These are phyloP conservation scores for Trifolium repens DNA, from an alignment of 306 rosid species.

Conservation along the genomic window DNA sequence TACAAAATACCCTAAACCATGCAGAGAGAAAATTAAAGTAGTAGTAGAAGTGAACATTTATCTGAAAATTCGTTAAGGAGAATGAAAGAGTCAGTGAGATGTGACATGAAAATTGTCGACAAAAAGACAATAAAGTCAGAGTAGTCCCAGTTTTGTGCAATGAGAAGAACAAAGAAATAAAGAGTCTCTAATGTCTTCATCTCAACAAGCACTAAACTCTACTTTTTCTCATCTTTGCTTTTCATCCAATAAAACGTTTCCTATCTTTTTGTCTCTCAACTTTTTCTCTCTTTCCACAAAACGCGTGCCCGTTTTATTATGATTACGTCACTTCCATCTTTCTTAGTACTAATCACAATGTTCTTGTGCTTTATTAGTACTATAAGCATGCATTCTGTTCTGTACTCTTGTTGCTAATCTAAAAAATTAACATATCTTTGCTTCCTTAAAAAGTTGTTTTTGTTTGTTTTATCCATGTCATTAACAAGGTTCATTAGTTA, in stretches of 20 bases:
- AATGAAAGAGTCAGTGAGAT: constrained; percentile 41
- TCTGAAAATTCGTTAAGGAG: constrained; percentile 26
- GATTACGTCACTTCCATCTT: constrained; percentile 82
- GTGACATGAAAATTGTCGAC: constrained; percentile 78
- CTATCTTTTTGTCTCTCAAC: constrained; percentile 53
- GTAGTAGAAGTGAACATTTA: not conserved
- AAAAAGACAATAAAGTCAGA: constrained; percentile 75
- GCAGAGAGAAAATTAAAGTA: not conserved
- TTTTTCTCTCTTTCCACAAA: constrained; percentile 65
- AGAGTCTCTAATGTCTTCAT: constrained; percentile 2
- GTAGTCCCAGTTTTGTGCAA: constrained; percentile 30
- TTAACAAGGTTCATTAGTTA: not conserved
- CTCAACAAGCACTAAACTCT: not conserved
- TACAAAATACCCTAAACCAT: not conserved
- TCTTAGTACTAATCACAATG: not conserved
- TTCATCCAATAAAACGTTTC: constrained; percentile 57
- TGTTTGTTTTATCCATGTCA: constrained; percentile 41
- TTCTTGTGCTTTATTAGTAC: not conserved
- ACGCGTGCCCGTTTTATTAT: constrained; percentile 66
- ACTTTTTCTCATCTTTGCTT: constrained; percentile 32
- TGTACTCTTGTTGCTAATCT: not conserved
- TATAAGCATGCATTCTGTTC: constrained; percentile 3
- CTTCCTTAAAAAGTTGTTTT: constrained; percentile 42
- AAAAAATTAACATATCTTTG: not conserved
- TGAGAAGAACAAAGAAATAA: constrained; percentile 31